Conservation (phyloP, 257 asterid genomes). For the Petrea volubilis region DNA sequence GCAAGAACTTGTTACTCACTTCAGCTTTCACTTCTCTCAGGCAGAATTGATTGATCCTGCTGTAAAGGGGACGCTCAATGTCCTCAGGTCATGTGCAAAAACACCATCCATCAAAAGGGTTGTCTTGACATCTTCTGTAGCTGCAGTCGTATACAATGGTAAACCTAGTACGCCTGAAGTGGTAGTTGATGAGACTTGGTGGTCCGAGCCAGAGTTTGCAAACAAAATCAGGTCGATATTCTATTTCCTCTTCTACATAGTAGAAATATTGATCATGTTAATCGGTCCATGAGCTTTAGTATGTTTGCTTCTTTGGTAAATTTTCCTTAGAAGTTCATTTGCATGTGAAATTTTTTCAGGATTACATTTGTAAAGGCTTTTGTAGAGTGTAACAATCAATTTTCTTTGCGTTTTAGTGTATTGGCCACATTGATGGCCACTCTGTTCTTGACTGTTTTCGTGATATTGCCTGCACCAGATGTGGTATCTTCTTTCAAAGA, state of each 20-base stretch:
- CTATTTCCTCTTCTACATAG: background rate
- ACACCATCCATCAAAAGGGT: slow-evolving; percentile 49
- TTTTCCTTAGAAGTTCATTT: too few relatives aligned
- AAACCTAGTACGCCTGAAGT: slow-evolving; percentile 50
- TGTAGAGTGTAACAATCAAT: too few relatives aligned
- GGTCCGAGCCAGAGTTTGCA: slow-evolving; percentile 51
- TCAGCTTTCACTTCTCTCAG: slow-evolving; percentile 31
- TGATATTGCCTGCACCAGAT: slow-evolving; percentile 23
- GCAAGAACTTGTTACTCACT: background rate
- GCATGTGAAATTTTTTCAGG: too few relatives aligned
- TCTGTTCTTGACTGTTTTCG: background rate
- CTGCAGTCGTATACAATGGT: slow-evolving; percentile 54
- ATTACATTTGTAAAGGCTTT: too few relatives aligned
- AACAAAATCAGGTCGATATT: slow-evolving; percentile 25
- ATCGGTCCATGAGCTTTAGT: too few relatives aligned
- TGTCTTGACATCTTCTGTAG: slow-evolving; percentile 62
- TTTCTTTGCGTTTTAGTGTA: too few relatives aligned
- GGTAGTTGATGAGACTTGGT: slow-evolving; percentile 55
- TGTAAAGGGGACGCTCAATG: slow-evolving; percentile 66
- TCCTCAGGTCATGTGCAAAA: slow-evolving; percentile 62
- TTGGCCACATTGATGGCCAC: background rate
- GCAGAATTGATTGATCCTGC: slow-evolving; percentile 70
- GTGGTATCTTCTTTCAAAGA: slow-evolving; percentile 49
- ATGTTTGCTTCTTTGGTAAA: too few relatives aligned
- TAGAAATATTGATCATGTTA: background rate